These are phyloP conservation scores for Hordeum marinum DNA, from an alignment of 176 grass and related monocot genomes.

Conservation along the genomic window DNA sequence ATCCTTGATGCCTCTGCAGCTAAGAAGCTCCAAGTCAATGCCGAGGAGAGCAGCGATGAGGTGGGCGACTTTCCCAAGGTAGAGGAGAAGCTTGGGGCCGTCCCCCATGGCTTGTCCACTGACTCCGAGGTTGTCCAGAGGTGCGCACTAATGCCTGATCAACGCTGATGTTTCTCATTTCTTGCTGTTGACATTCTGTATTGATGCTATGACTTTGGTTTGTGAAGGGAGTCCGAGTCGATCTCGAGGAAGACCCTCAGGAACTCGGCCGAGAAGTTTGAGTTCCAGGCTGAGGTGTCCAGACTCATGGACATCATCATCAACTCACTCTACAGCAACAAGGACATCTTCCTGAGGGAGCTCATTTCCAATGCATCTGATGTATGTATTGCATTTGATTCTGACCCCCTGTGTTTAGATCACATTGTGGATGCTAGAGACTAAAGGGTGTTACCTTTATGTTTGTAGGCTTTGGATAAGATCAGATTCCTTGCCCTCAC, in stretches of 20 bases:
- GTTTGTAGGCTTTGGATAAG: conserved; percentile 85
- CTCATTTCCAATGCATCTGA: conserved; percentile 99
- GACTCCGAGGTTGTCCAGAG: conserved; percentile 82
- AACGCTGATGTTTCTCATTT: neutral
- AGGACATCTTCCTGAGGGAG: conserved; percentile 97
- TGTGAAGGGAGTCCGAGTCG: conserved; percentile 76
- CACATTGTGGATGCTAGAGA: neutral
- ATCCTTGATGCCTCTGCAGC: conserved; percentile 39
- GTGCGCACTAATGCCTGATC: neutral
- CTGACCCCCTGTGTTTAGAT: neutral
- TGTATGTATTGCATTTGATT: conserved; percentile 20
- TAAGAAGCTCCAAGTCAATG: conserved; percentile 80
- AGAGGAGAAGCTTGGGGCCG: conserved; percentile 85
- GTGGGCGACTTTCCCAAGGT: conserved; percentile 72
- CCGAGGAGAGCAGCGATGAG: conserved; percentile 79
- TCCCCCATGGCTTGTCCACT: conserved; percentile 79
- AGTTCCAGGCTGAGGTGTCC: conserved; percentile 99
- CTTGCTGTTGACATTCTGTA: neutral
- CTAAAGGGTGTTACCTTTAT: neutral
- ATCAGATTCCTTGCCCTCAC: conserved; percentile 91
- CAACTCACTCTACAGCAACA: conserved; percentile 99
- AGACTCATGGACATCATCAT: conserved; percentile 99
- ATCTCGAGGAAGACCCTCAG: conserved; percentile 91
- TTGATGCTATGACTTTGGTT: conserved; percentile 6
- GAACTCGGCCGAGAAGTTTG: conserved; percentile 80